Conservation (phyloP, 148 eudicot genomes). For the Bassia scoparia region DNA sequence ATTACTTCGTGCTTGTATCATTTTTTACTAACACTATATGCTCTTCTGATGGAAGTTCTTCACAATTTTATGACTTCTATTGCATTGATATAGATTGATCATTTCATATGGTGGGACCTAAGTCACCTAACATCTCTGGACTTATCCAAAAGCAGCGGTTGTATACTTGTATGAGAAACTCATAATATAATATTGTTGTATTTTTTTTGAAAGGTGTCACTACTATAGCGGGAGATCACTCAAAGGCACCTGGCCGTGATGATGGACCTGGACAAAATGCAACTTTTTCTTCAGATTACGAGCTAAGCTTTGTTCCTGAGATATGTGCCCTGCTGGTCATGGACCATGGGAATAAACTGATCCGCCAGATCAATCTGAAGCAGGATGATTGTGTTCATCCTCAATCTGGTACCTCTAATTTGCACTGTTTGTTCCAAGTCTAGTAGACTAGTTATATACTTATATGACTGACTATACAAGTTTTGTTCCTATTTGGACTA, state of each 20-base stretch:
- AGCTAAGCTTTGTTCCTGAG: conserved; percentile 53
- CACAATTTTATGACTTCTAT: background rate
- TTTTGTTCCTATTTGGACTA: background rate
- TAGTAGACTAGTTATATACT: background rate
- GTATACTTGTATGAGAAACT: background rate
- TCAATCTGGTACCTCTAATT: conserved; percentile 43
- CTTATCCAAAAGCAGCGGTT: background rate
- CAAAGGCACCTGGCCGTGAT: conserved; percentile 36
- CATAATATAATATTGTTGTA: background rate
- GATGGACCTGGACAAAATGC: conserved; percentile 71
- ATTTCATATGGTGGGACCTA: background rate
- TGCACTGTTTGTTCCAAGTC: background rate
- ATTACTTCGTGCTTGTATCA: background rate
- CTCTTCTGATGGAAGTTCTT: background rate
- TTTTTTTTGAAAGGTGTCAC: conserved; percentile 45
- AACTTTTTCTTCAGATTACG: conserved; percentile 55
- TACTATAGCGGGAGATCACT: conserved; percentile 69
- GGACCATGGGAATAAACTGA: conserved; percentile 61
- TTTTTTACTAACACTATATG: background rate
- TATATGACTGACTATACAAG: no score
- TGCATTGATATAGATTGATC: background rate
- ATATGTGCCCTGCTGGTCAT: conserved; percentile 60
- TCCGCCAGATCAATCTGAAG: conserved; percentile 68
- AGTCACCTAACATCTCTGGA: background rate
- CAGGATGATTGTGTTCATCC: conserved; percentile 51